Evolutionary conservation across 2,329 filamentous ascomycete genomes (phyloP), one percentile per base, ranked within the genome.

Genomic region (Arachnopeziza araneosa): DNA sequence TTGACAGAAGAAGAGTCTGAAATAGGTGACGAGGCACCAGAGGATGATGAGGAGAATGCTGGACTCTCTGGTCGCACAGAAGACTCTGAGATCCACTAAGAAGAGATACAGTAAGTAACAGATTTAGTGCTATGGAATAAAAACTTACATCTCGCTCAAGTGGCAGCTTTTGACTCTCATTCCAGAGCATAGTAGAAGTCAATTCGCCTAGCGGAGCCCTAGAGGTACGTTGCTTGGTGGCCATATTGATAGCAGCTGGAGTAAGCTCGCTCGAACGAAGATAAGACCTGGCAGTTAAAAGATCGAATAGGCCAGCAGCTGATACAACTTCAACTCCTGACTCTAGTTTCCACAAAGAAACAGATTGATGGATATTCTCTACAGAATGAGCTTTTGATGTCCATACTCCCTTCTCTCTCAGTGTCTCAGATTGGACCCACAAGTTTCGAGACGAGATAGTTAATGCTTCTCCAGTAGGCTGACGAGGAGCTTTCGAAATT

Each of bases 11-110:
- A 68, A 12, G 66, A 54, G 54, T 72, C 71, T 19, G 69, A 71
- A 10, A 62, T 59, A 23, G 70, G 69, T 1, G 69, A 71, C 23
- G 69, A 68, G 44, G 60, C 53, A 19, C 67, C 68, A 44, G 70
- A 72, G n/a, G 69, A 70, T 21, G 65, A 56, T 22, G 63, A 55
- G 1, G 69, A 71, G 54, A 67, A 68, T 22, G 69, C 54, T 19
- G 70, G 71, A 58, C 69, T 71, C 17, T 57, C 60, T 32, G 68
- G 66, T 60, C 69, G 63, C 10, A 69, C 60, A 12, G 70, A 70
- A 8, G 71, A 72, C 53, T 72, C 70, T 14, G 70, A 68, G n/a
- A 73, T 69, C 71, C 71, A 73, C 36, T 44, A 44, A 4, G 17
- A 19, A 30, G 5, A 3, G 17, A 44, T 44, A 14, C 12, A 7